Percentiles rank a stretch among this genome's conserved stretches.
phyloP scores from a whole-genome alignment of 2,329 filamentous ascomycete genomes.

The Hirsutella minnesotensis region DNA sequence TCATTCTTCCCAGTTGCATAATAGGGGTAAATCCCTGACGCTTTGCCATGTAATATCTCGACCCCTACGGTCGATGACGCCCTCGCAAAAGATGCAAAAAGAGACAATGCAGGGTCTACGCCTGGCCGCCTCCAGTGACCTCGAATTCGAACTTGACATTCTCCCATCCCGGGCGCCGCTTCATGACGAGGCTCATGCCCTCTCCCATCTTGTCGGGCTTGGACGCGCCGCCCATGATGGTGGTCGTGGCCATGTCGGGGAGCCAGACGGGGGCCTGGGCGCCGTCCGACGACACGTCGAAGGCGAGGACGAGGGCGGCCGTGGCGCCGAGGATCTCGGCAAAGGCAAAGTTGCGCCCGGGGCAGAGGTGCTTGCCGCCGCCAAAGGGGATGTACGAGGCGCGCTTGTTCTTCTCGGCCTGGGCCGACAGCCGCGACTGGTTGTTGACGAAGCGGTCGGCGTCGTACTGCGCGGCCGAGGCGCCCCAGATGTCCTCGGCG shows the following conservation, averaged over 20 bases:
- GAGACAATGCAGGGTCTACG: no score
- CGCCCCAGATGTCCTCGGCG: constrained; percentile 10
- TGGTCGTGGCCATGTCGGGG: constrained; percentile 1
- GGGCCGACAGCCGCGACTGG: background rate
- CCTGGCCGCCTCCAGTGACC: background rate
- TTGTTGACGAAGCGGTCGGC: constrained; percentile 11
- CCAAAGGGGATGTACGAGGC: constrained; percentile 19
- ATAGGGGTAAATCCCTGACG: no score
- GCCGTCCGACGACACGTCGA: background rate
- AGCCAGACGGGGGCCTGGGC: background rate
- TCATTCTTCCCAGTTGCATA: no score
- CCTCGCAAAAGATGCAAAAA: no score
- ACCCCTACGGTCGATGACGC: no score
- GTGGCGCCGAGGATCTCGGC: constrained; percentile 14
- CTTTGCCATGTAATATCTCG: no score
- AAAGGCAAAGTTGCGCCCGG: constrained; percentile 18
- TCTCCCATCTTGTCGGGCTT: constrained; percentile 5
- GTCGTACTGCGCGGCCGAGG: constrained; percentile 8
- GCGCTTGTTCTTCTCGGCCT: constrained; percentile 11
- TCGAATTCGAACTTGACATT: constrained; percentile 12
- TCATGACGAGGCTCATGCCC: constrained; percentile 5
- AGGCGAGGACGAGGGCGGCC: background rate
- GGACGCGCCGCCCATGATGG: constrained; percentile 5
- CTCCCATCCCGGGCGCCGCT: constrained; percentile 12
- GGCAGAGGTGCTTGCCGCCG: constrained; percentile 19